Base-by-base conservation (phyloP, 2,329 filamentous ascomycete species). In the Helminthosporium solani region DNA sequence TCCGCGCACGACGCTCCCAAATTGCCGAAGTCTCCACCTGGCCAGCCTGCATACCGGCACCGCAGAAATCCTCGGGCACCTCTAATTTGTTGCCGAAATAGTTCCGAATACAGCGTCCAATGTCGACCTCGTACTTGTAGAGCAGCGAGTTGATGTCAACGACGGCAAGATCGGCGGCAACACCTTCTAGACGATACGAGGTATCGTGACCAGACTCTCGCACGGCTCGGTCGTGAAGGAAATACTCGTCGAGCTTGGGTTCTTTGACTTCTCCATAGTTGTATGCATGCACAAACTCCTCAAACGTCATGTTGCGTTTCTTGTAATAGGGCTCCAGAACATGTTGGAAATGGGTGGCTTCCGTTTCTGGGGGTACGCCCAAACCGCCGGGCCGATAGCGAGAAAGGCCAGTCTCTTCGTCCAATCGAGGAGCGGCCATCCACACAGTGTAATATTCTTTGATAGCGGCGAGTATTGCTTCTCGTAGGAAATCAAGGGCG, bases 181-280 rank as follows among this genome's bases (percentile, higher is more conserved):
- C 80, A 37, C 84, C 86, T 72, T 97, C 94, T 16, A 99, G 79
- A 15, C 94, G 88, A 72, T 97, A 97, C 14, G 88, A 88, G 2
- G 94, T 99, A 67, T 99, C 94, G 70, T 99, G 94, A 11, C 94
- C 94, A 15, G 92, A 96, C 71, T 99, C 94, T 56, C 94, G 86
- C 27, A 97, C 91, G 2, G 92, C 91, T 49, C 94, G 87, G 67
- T 99, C 94, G 68, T 99, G 94, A 65, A 95, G 75, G 74, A 97
- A 97, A 73, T 97, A 99, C 37, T 91, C 84, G 63, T 99, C 94
- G 12, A 99, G 78, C 53, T 95, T 89, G 0, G 91, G 90, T 73
- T 97, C 92, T 37, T 78, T 70, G 20, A 99, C 80, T 41, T 82
- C 70, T 16, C 85, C 83, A 50, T 84, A 70, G 69, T 97, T 97